Percentiles rank a stretch among this genome's conserved stretches.
Conservation (phyloP, 2,329 filamentous ascomycete genomes). For the Emergomyces africanus region DNA sequence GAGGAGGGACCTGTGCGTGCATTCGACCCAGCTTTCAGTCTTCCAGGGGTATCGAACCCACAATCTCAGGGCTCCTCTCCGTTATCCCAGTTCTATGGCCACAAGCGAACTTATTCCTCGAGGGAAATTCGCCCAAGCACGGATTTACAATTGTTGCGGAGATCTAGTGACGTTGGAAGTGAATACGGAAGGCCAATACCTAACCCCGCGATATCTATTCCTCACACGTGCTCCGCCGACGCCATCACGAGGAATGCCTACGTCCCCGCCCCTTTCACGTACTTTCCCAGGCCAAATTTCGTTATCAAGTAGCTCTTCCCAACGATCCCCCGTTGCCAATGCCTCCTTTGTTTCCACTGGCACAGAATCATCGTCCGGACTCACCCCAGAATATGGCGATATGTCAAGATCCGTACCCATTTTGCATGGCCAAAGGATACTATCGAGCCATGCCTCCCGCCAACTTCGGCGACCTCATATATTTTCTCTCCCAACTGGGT, state of each 20-base stretch:
- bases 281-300: background rate
- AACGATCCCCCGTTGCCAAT: background rate
- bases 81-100: background rate
- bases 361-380: background rate
- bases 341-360: background rate
- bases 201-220: slow-evolving; percentile 3
- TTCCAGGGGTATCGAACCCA: slow-evolving; percentile 5
- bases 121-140: slow-evolving; percentile 11
- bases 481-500: background rate
- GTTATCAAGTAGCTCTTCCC: slow-evolving; percentile 2
- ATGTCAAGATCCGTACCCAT: background rate
- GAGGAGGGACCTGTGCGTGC: slow-evolving; percentile 14
- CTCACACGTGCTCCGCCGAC: slow-evolving; percentile 2
- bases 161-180: background rate
- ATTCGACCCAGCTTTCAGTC: slow-evolving; percentile 9
- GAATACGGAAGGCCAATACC: slow-evolving; percentile 4
- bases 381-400: background rate
- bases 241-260: slow-evolving; percentile 2
- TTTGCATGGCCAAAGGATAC: slow-evolving; percentile 1
- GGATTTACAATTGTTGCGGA: slow-evolving; percentile 5
- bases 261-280: slow-evolving; percentile 2
- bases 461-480: slow-evolving; percentile 1
- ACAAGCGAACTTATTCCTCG: slow-evolving; percentile 6
- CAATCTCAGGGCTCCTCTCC: slow-evolving; percentile 3
- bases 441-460: background rate